These are phyloP conservation scores for Lachancea sp. DNA, from an alignment of 805 yeast species.

Conservation along the genomic window DNA sequence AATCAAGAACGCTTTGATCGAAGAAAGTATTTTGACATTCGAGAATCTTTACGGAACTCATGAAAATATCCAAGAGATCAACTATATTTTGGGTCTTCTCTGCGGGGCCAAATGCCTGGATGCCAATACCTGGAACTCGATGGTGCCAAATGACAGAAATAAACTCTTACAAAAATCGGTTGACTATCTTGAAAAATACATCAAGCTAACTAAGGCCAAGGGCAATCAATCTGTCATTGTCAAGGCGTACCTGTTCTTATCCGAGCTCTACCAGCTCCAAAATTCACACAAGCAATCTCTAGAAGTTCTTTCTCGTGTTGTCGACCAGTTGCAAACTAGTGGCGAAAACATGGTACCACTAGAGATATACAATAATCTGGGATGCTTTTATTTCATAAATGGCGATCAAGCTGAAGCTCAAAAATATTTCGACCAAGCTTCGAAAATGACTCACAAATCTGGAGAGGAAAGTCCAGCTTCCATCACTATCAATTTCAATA, in stretches of 20 bases:
- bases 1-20: slow-evolving; percentile 60
- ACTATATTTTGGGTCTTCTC: slow-evolving; percentile 68
- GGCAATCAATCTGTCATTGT: slow-evolving; percentile 51
- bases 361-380: slow-evolving; percentile 74
- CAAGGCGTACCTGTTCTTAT: slow-evolving; percentile 61
- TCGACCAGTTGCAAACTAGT: slow-evolving; percentile 39
- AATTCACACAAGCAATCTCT: slow-evolving; percentile 61
- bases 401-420: slow-evolving; percentile 55
- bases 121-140: slow-evolving; percentile 5
- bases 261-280: slow-evolving; percentile 61
- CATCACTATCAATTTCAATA: slow-evolving; percentile 57
- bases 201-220: slow-evolving; percentile 50
- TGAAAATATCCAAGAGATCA: slow-evolving; percentile 67
- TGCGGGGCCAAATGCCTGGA: slow-evolving; percentile 47
- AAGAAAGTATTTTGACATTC: slow-evolving; percentile 81
- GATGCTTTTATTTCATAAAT: slow-evolving; percentile 69
- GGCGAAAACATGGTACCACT: slow-evolving; percentile 39
- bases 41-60: slow-evolving; percentile 63
- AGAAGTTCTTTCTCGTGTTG: slow-evolving; percentile 53
- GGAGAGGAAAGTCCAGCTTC: slow-evolving; percentile 27
- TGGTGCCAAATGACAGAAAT: slow-evolving; percentile 13
- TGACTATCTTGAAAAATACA: slow-evolving; percentile 59
- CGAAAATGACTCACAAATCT: slow-evolving; percentile 11
- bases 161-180: slow-evolving; percentile 47
- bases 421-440: slow-evolving; percentile 46